Percentiles rank a stretch among this genome's conserved stretches.
phyloP scores from a whole-genome alignment of 1,284 basidiomycete species.

The Chalciporus sp. region DNA sequence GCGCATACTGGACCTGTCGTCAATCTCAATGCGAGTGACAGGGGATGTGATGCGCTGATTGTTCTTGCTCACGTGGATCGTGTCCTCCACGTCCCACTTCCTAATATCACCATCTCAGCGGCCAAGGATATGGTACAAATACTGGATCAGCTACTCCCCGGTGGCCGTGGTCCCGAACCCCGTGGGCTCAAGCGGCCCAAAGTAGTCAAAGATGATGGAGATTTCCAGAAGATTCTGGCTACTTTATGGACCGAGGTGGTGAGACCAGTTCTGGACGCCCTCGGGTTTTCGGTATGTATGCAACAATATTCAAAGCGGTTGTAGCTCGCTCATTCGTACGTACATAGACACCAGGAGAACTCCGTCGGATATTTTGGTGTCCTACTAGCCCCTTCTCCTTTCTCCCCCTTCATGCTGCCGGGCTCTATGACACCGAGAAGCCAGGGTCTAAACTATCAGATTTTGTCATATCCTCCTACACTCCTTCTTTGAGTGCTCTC shows the following conservation, averaged over 20 bases:
- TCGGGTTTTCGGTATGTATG: conserved; percentile 1
- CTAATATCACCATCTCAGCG: background rate
- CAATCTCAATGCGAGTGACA: conserved; percentile 8
- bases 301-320: background rate
- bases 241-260: conserved; percentile 11
- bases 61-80: background rate
- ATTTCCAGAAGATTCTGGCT: background rate
- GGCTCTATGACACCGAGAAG: background rate
- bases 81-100: conserved; percentile 10
- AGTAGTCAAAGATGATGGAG: too few relatives aligned
- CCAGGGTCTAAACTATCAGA: background rate
- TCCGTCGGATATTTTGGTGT: conserved; percentile 10
- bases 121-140: background rate
- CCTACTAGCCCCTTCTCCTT: background rate
- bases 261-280: conserved; percentile 10
- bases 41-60: conserved; percentile 9
- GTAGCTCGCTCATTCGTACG: background rate
- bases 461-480: background rate
- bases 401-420: background rate
- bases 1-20: conserved; percentile 7
- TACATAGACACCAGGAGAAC: background rate
- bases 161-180: background rate
- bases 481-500: too few relatives aligned
- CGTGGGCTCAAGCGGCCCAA: too few relatives aligned
- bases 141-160: background rate